Conservation (phyloP, 2,329 filamentous ascomycete genomes). For the Apiospora aurea region DNA sequence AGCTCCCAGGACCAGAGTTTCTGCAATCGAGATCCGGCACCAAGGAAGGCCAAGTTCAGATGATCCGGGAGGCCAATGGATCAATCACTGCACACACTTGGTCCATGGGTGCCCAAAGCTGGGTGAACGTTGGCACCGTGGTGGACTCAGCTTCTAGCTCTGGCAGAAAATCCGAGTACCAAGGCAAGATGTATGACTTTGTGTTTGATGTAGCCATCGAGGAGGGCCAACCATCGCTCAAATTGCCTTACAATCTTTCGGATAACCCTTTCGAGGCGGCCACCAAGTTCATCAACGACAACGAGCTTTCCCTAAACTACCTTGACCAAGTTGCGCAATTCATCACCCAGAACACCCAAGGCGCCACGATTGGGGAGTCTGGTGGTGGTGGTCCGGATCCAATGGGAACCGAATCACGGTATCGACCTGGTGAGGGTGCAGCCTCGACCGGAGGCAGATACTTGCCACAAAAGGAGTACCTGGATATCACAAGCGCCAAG, state of each 20-base stretch:
- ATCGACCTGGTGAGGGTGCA: slow-evolving; percentile 73
- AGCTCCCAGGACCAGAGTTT: slow-evolving; percentile 88
- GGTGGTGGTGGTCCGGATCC: slow-evolving; percentile 68
- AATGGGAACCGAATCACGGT: slow-evolving; percentile 79
- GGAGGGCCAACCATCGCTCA: slow-evolving; percentile 89
- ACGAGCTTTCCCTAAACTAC: slow-evolving; percentile 86
- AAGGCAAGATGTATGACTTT: slow-evolving; percentile 91
- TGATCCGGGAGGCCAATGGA: slow-evolving; percentile 84
- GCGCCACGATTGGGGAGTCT: slow-evolving; percentile 77
- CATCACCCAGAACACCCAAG: slow-evolving; percentile 88
- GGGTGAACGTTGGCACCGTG: slow-evolving; percentile 92
- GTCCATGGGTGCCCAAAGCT: slow-evolving; percentile 76
- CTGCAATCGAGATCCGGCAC: slow-evolving; percentile 81
- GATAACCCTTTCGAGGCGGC: slow-evolving; percentile 94
- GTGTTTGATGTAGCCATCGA: slow-evolving; percentile 98
- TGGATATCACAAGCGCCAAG: slow-evolving; percentile 79
- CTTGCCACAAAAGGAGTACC: slow-evolving; percentile 80
- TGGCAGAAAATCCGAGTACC: slow-evolving; percentile 76
- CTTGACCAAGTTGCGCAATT: slow-evolving; percentile 93
- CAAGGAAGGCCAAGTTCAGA: slow-evolving; percentile 96
- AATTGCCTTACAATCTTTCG: slow-evolving; percentile 91
- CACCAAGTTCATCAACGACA: slow-evolving; percentile 87
- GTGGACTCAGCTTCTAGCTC: slow-evolving; percentile 88
- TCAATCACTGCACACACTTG: slow-evolving; percentile 88
- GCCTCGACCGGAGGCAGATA: slow-evolving; percentile 60